These are phyloP conservation scores for Pseudogymnoascus verrucosus DNA, from an alignment of 2,329 filamentous ascomycete species.

Conservation along the genomic window DNA sequence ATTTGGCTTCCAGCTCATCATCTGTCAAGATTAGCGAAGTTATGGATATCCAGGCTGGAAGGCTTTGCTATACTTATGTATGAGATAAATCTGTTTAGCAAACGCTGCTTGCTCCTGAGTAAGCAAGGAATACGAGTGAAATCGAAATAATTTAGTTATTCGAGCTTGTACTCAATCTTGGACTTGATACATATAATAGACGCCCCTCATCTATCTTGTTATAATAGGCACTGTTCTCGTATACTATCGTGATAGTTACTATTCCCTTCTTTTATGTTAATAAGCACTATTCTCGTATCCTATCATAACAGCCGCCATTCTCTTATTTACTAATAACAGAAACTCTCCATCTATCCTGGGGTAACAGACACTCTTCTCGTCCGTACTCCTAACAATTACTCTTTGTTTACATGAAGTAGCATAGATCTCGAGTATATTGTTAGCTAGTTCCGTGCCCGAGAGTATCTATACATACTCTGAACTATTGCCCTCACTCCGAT, in stretches of 20 bases:
- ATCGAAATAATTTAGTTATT: too few relatives aligned
- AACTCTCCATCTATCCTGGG: too few relatives aligned
- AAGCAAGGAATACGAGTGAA: too few relatives aligned
- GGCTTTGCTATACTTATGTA: constrained; percentile 18
- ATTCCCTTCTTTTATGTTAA: too few relatives aligned
- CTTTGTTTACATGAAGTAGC: background rate
- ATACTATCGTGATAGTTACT: too few relatives aligned
- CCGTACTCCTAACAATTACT: too few relatives aligned
- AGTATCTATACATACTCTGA: background rate
- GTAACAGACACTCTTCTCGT: too few relatives aligned
- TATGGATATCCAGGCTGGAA: constrained; percentile 17
- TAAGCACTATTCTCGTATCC: too few relatives aligned
- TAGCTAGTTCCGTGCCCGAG: background rate
- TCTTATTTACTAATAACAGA: too few relatives aligned
- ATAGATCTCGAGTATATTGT: background rate
- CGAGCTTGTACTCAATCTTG: background rate
- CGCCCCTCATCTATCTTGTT: too few relatives aligned
- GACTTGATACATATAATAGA: background rate
- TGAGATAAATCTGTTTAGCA: background rate
- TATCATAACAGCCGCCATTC: too few relatives aligned
- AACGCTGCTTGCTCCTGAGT: background rate
- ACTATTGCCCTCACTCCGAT: background rate
- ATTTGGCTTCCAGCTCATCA: constrained; percentile 11
- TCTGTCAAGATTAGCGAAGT: constrained; percentile 16
- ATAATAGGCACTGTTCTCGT: too few relatives aligned